These are phyloP conservation scores for Uronychia binucleata DNA, from an alignment of 73 alveolate genomes.

Conservation along the genomic window DNA sequence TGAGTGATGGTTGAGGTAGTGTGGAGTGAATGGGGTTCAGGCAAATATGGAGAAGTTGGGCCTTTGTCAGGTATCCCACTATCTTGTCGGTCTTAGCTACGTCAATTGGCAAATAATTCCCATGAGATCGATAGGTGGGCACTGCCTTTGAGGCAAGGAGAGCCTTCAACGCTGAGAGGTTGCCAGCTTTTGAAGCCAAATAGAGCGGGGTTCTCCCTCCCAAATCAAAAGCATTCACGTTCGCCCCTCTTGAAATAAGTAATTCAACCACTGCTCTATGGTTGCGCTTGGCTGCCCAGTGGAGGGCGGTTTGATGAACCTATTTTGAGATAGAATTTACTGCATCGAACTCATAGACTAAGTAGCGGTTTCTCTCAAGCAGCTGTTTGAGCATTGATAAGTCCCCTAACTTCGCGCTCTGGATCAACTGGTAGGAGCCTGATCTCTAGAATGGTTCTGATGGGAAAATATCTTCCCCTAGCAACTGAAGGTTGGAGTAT, in stretches of 20 bases:
- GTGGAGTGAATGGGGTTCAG: not conserved
- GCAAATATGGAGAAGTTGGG: conserved; percentile 8
- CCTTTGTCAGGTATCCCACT: not conserved
- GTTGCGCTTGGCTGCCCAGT: conserved; percentile 34
- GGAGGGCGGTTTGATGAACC: conserved; percentile 27
- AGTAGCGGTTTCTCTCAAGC: not conserved
- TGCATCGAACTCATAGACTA: conserved; percentile 9
- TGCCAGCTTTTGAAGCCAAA: conserved; percentile 44
- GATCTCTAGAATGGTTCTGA: too few relatives aligned
- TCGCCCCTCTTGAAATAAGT: not conserved
- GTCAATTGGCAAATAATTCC: conserved; percentile 3
- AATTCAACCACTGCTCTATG: conserved; percentile 1
- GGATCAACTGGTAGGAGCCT: too few relatives aligned
- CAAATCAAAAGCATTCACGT: conserved; percentile 42
- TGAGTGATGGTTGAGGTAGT: not conserved
- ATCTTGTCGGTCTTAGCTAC: conserved; percentile 14
- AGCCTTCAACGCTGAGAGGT: conserved; percentile 13
- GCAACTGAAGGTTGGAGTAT: too few relatives aligned
- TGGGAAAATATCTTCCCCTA: too few relatives aligned
- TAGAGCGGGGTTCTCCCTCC: conserved; percentile 60
- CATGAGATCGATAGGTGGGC: conserved; percentile 36
- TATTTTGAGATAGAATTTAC: not conserved
- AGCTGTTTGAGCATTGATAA: too few relatives aligned
- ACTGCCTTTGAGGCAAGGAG: conserved; percentile 55
- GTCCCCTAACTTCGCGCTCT: too few relatives aligned